phyloP scores from a whole-genome alignment of 169 alveolate genomes.

The Plasmodium yoelii region DNA sequence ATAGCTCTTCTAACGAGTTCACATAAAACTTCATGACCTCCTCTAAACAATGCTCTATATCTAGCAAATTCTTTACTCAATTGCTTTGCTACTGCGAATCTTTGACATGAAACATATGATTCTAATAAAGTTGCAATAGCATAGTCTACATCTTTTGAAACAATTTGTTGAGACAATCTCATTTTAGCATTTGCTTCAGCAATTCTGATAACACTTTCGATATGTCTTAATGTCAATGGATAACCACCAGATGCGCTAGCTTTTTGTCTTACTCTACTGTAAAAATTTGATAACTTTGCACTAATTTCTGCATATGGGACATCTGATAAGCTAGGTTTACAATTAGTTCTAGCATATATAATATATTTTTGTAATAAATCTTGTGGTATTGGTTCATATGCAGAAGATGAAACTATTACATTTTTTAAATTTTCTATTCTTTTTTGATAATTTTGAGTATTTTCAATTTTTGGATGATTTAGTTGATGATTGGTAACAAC shows the following conservation, averaged over 20 bases:
- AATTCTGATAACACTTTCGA: constrained; percentile 96
- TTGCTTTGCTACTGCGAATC: constrained; percentile 94
- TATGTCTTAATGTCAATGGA: constrained; percentile 96
- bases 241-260: constrained; percentile 97
- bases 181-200: constrained; percentile 97
- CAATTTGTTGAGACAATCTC: constrained; percentile 96
- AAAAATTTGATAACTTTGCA: constrained; percentile 89
- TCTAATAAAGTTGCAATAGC: constrained; percentile 98
- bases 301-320: constrained; percentile 85
- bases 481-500: constrained; percentile 97
- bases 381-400: constrained; percentile 91
- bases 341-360: constrained; percentile 95
- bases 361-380: constrained; percentile 96
- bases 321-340: constrained; percentile 85
- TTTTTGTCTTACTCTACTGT: constrained; percentile 95
- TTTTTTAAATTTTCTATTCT: constrained; percentile 81
- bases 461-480: constrained; percentile 93
- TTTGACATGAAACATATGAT: constrained; percentile 95
- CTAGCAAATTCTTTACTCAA: constrained; percentile 89
- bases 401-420: constrained; percentile 83
- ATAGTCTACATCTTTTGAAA: constrained; percentile 95
- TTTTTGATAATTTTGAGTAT: constrained; percentile 84
- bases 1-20: constrained; percentile 83
- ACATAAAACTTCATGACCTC: constrained; percentile 88
- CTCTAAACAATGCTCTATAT: constrained; percentile 88